Evolutionary conservation across 1,284 basidiomycete species (phyloP), one percentile per base, ranked within the genome.

Genomic region (Malassezia yamatoensis): DNA sequence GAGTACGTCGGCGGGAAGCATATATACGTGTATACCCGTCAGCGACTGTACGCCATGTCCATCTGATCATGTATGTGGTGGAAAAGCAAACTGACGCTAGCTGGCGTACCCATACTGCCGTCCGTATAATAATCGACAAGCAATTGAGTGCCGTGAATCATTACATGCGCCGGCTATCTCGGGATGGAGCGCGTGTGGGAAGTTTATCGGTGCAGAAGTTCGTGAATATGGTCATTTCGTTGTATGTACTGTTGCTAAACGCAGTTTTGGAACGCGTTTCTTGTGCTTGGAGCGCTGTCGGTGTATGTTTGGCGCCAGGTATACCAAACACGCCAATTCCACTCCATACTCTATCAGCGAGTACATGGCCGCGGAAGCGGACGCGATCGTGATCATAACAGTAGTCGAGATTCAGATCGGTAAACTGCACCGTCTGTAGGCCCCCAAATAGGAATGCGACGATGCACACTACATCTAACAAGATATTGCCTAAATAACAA

Each of bases 81-180:
- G 21, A n/a, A 18, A 11, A 18, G 41, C 41, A 10, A 9, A 38
- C n/a, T n/a, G 7, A 20, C 16, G 33, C 13, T 35, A 54, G 44
- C 49, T 42, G 11, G 58, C 61, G 11, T 57, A 62, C 11, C 64
- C 66, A 1, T 68, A 66, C 51, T 68, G 66, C 48, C 54, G 64
- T 35, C 66, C 66, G 9, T 68, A 68, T 63, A 64, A 64, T 51
- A 66, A 66, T 49, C 59, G 66, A 5, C 59, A 64, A 16, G 45
- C 61, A 6, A 61, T 65, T 11, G 47, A 52, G 3, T 68, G 66
- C 42, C 49, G 29, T 13, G 20, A 20, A 6, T 24, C 21, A 20
- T 33, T 15, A 3, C n/a, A 12, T 8, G 37, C 12, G 11, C 12
- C 15, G 5, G 40, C 16, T 13, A 20, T 58, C 7, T 24, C 37